Conservation (phyloP, 306 rosid genomes). For the Pterocarpus macrocarpus region DNA sequence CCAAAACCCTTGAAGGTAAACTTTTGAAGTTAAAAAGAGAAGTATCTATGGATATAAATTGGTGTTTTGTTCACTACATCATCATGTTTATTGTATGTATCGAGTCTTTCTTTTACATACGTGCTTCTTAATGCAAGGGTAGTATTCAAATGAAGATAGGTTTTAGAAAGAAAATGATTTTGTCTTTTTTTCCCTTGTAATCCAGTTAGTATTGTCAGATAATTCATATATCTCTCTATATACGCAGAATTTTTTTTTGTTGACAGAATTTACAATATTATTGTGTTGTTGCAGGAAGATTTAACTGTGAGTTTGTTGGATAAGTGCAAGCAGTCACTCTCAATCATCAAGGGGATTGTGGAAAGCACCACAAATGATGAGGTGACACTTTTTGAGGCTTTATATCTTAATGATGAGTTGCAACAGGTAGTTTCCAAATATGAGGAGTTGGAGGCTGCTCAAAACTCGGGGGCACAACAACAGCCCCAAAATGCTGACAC, state of each 20-base stretch:
- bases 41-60: background rate
- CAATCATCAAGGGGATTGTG: constrained; percentile 67
- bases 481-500: constrained; percentile 52
- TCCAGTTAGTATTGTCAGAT: background rate
- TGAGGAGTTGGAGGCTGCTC: constrained; percentile 70
- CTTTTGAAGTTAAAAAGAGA: constrained; percentile 10
- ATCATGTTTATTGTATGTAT: constrained; percentile 18
- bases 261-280: constrained; percentile 37
- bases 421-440: constrained; percentile 72
- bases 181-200: background rate
- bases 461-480: constrained; percentile 47
- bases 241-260: constrained; percentile 16
- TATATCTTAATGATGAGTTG: constrained; percentile 83
- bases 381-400: constrained; percentile 80
- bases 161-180: background rate
- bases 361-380: constrained; percentile 81
- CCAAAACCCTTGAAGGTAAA: constrained; percentile 78
- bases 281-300: constrained; percentile 69
- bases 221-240: background rate
- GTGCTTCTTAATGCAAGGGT: constrained; percentile 25
- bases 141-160: constrained; percentile 8
- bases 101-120: background rate
- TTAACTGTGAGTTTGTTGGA: constrained; percentile 75
- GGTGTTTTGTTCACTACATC: constrained; percentile 12
- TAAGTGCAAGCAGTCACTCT: constrained; percentile 75